Evolutionary conservation across 2,329 filamentous ascomycete genomes (phyloP).

Genomic region (Fusarium tupiense): DNA sequence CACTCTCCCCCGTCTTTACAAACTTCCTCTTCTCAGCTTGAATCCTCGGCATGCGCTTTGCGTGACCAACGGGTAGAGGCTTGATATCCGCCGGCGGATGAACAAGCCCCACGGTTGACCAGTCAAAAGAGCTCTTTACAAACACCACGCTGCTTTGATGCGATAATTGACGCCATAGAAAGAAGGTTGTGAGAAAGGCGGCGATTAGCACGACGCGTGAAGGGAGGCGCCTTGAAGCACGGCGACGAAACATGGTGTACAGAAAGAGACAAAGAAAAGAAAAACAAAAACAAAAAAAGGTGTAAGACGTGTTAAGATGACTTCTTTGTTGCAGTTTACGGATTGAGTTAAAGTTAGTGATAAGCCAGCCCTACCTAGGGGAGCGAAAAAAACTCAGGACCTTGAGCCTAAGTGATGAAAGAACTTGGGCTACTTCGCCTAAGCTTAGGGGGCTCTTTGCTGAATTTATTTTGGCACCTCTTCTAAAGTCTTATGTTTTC

Average conservation of each 20-base stretch:
- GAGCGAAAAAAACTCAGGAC: neutral
- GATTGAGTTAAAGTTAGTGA: neutral
- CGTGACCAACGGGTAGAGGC: slow-evolving; percentile 42
- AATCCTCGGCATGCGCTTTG: slow-evolving; percentile 43
- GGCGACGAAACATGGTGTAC: slow-evolving; percentile 1
- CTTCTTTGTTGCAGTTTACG: slow-evolving; percentile 1
- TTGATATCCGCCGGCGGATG: slow-evolving; percentile 47
- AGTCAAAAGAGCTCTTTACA: slow-evolving; percentile 45
- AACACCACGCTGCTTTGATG: slow-evolving; percentile 25
- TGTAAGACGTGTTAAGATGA: neutral
- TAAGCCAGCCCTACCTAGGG: neutral
- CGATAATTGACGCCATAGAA: slow-evolving; percentile 4
- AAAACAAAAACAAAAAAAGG: neutral
- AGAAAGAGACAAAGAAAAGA: neutral
- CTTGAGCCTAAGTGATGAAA: neutral
- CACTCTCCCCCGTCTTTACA: slow-evolving; percentile 16
- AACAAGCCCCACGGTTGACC: slow-evolving; percentile 42
- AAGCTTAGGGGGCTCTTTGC: accelerated
- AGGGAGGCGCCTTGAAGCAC: neutral
- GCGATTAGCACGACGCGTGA: neutral
- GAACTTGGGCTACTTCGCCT: accelerated
- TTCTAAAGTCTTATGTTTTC: neutral
- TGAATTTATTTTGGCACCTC: neutral
- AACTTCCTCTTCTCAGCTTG: slow-evolving; percentile 45
- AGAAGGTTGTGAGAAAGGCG: neutral